Conservation (phyloP, 306 rosid genomes). For the Ormosia semicastrata region DNA sequence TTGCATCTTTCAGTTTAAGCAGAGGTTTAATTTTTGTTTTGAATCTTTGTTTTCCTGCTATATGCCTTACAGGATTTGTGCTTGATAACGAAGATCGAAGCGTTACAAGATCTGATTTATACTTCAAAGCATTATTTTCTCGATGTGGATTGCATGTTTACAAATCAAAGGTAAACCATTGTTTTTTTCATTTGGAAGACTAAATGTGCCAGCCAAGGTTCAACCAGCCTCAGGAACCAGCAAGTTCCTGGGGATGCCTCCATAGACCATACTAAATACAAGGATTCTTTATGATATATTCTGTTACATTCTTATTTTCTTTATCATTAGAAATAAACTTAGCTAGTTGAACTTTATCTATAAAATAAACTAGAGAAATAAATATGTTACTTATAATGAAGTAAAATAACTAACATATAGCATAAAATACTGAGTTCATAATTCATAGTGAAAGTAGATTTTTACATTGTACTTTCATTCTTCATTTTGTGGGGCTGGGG, state of each 20-base stretch:
- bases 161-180: constrained; percentile 60
- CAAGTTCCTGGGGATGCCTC: neutral
- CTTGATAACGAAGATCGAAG: constrained; percentile 87
- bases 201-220: neutral
- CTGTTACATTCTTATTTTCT: neutral
- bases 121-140: constrained; percentile 76
- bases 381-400: no score
- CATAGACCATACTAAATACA: neutral
- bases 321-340: neutral
- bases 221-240: neutral
- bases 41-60: neutral
- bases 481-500: neutral
- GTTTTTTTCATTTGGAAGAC: neutral
- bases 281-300: neutral
- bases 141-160: constrained; percentile 75
- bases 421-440: no score
- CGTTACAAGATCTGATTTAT: constrained; percentile 77
- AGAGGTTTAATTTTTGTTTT: constrained; percentile 12
- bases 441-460: no score
- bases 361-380: no score
- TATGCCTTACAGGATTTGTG: constrained; percentile 63
- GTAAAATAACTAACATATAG: no score
- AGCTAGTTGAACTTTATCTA: no score
- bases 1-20: neutral
- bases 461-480: neutral